Percentiles rank a stretch among this genome's conserved stretches.
These are phyloP conservation scores for Cucurbita ficifolia DNA, from an alignment of 306 rosid species.

Conservation along the genomic window DNA sequence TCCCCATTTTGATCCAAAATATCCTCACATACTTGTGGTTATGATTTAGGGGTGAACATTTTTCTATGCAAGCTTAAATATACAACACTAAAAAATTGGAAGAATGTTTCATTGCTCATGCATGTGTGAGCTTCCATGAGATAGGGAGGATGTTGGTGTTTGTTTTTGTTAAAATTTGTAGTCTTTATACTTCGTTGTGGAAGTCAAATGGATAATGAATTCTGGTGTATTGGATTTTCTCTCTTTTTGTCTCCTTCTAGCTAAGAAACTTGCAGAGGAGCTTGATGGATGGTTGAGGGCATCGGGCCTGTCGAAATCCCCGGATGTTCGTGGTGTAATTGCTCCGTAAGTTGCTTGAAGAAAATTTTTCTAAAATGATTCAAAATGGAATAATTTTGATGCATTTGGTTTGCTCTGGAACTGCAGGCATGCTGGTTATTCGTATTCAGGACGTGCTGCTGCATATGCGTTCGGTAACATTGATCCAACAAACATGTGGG, in stretches of 20 bases:
- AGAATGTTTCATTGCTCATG: background rate
- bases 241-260: constrained; percentile 15
- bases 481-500: constrained; percentile 76
- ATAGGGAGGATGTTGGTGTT: background rate
- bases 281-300: constrained; percentile 68
- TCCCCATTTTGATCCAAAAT: background rate
- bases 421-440: constrained; percentile 92
- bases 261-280: constrained; percentile 46
- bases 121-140: background rate
- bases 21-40: background rate
- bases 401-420: constrained; percentile 11
- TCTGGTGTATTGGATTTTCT: background rate
- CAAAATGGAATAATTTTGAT: background rate
- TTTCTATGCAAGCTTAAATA: background rate
- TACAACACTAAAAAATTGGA: background rate
- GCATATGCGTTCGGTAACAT: constrained; percentile 95
- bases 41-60: background rate
- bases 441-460: constrained; percentile 92
- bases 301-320: constrained; percentile 43
- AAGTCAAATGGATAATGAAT: background rate
- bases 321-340: constrained; percentile 74
- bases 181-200: background rate
- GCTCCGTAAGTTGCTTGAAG: constrained; percentile 63
- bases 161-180: background rate
- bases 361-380: background rate